phyloP scores from a whole-genome alignment of 495 filamentous ascomycete genomes.

The Penicillium cosmopolitanum region DNA sequence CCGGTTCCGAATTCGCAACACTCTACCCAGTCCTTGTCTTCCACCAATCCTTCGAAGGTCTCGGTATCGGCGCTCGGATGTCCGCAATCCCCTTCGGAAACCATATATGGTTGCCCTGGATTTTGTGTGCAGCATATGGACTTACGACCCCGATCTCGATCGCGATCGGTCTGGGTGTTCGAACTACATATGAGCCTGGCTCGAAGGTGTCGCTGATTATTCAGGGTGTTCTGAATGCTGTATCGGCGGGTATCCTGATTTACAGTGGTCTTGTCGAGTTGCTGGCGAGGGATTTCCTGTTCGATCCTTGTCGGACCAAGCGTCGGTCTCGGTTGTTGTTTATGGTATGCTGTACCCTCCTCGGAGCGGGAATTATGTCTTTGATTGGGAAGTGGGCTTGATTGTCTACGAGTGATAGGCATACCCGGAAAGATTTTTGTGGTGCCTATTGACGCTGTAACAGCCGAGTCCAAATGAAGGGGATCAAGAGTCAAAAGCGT shows the following conservation, averaged over 20 bases:
- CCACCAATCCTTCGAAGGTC: constrained; percentile 33
- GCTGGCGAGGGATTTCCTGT: constrained; percentile 44
- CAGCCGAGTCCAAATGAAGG: no score
- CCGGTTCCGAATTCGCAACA: constrained; percentile 63
- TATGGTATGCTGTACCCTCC: constrained; percentile 34
- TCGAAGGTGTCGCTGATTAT: constrained; percentile 29
- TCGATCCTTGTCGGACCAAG: constrained; percentile 39
- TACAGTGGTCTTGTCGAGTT: constrained; percentile 47
- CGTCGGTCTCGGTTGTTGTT: constrained; percentile 35
- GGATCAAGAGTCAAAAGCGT: no score
- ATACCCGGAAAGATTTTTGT: no score
- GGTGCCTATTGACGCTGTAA: no score
- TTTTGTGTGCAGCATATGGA: constrained; percentile 40
- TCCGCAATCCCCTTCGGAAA: constrained; percentile 53
- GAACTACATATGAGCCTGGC: constrained; percentile 39
- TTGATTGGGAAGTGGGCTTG: constrained; percentile 45
- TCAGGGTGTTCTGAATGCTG: constrained; percentile 39
- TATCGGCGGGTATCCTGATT: constrained; percentile 43
- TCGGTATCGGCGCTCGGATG: constrained; percentile 44
- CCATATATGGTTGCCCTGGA: constrained; percentile 37
- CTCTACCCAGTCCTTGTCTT: constrained; percentile 70
- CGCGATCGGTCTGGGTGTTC: constrained; percentile 42
- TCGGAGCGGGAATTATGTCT: constrained; percentile 42
- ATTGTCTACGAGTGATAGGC: no score
- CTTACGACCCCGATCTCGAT: constrained; percentile 46